phyloP scores from a whole-genome alignment of 2,329 filamentous ascomycete species.

The Cadophora sp. region DNA sequence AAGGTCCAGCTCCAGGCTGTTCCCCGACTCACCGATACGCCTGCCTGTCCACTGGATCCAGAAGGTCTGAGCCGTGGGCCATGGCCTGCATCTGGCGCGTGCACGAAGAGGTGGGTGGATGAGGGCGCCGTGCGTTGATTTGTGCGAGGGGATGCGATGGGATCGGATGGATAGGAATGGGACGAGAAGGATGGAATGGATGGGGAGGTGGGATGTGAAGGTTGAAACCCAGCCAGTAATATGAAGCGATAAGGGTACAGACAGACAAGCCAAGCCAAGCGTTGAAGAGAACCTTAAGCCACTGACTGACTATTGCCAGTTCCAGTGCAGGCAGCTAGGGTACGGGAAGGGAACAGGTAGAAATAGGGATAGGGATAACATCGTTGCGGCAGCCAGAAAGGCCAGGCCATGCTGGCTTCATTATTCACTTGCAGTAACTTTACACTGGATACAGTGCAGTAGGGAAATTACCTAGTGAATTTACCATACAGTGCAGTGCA shows the following conservation, averaged over 20 bases:
- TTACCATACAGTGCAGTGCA: background rate
- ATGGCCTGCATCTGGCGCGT: constrained; percentile 13
- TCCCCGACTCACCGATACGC: constrained; percentile 9
- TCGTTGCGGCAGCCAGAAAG: background rate
- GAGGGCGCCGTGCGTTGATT: background rate
- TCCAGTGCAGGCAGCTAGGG: background rate
- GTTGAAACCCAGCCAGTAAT: background rate
- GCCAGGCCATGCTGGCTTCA: too few species aligned
- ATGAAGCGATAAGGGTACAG: constrained; percentile 3
- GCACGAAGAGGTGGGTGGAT: background rate
- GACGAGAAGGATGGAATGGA: background rate
- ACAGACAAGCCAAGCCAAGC: background rate
- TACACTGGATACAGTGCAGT: too few species aligned
- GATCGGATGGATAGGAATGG: background rate
- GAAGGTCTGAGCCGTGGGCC: background rate
- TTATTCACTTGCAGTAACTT: background rate
- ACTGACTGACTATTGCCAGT: too few species aligned
- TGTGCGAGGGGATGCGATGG: background rate
- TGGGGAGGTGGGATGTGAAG: constrained; percentile 4
- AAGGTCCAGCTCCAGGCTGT: background rate
- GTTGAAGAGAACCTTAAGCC: too few species aligned
- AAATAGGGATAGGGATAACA: background rate
- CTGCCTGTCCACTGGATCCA: too few species aligned
- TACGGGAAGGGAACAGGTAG: background rate
- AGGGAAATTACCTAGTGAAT: too few species aligned